phyloP scores from a whole-genome alignment of 345 rosid genomes.

The Corymbia maculata region DNA sequence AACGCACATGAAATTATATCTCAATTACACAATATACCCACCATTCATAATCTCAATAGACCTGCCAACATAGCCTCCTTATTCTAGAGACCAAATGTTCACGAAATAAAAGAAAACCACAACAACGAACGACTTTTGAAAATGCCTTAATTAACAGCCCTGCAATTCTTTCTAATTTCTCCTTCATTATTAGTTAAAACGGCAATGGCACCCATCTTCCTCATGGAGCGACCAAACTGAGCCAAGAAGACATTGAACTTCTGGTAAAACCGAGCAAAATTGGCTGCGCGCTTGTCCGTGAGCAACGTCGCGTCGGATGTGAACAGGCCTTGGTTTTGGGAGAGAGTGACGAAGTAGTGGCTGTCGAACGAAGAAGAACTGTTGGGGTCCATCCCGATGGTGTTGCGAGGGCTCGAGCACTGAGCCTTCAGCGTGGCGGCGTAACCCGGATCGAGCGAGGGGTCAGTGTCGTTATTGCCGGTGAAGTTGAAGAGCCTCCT shows the following conservation, averaged over 20 bases:
- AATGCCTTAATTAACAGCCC: not conserved
- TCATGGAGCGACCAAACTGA: constrained; percentile 19
- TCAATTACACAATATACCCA: too few relatives aligned
- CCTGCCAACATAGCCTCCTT: not conserved
- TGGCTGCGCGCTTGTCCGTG: constrained; percentile 1
- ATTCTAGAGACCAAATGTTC: not conserved
- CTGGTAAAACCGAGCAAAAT: not conserved
- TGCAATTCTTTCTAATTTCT: constrained; percentile 23
- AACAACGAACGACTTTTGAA: not conserved
- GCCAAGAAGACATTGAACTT: constrained; percentile 1
- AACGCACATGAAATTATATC: too few relatives aligned
- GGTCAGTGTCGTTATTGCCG: rapidly evolving
- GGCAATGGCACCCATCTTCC: constrained; percentile 15
- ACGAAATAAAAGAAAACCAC: not conserved
- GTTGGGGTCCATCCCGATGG: constrained; percentile 1
- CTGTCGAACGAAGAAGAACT: constrained; percentile 5
- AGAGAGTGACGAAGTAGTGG: constrained; percentile 9
- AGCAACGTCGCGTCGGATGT: constrained; percentile 17
- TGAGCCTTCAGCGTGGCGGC: constrained; percentile 6
- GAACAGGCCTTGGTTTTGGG: constrained; percentile 12
- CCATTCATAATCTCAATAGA: not conserved
- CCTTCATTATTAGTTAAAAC: constrained; percentile 14
- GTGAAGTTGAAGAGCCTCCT: not conserved
- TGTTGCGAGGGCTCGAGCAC: constrained; percentile 1
- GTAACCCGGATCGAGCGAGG: rapidly evolving